phyloP scores from a whole-genome alignment of 2,329 filamentous ascomycete species.

The Neofusicoccum ribis region DNA sequence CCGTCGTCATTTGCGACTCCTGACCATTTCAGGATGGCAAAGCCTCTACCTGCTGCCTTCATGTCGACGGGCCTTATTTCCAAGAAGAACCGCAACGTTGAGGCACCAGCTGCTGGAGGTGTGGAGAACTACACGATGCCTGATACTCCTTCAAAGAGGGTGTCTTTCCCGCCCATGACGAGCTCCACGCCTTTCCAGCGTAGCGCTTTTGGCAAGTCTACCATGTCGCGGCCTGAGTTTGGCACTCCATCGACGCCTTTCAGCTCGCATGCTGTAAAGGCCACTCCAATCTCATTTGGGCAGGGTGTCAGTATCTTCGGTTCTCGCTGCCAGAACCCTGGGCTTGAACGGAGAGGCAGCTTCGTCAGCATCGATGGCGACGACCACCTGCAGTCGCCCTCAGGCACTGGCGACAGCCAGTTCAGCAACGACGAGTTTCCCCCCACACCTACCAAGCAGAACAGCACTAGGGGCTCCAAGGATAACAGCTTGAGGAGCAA shows the following conservation, averaged over 20 bases:
- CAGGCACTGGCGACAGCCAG: slow-evolving; percentile 57
- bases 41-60: slow-evolving; percentile 79
- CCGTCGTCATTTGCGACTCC: slow-evolving; percentile 69
- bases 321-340: slow-evolving; percentile 29
- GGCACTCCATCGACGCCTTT: slow-evolving; percentile 81
- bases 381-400: slow-evolving; percentile 63
- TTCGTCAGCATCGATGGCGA: slow-evolving; percentile 80
- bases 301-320: slow-evolving; percentile 64
- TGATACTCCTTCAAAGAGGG: slow-evolving; percentile 94
- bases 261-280: slow-evolving; percentile 61
- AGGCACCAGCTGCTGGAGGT: slow-evolving; percentile 58
- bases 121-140: slow-evolving; percentile 70
- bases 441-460: slow-evolving; percentile 88
- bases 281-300: slow-evolving; percentile 68
- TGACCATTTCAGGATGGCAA: slow-evolving; percentile 72
- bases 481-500: slow-evolving; percentile 54
- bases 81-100: slow-evolving; percentile 80
- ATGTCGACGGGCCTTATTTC: slow-evolving; percentile 94
- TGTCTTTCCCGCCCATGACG: slow-evolving; percentile 66
- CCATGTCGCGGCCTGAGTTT: slow-evolving; percentile 70
- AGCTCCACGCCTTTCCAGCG: slow-evolving; percentile 45
- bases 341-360: slow-evolving; percentile 60
- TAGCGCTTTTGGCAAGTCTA: slow-evolving; percentile 63
- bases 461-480: slow-evolving; percentile 47
- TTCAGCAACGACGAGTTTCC: slow-evolving; percentile 71